phyloP scores from a whole-genome alignment of 2,329 filamentous ascomycete species.

The Aureobasidium zeae region DNA sequence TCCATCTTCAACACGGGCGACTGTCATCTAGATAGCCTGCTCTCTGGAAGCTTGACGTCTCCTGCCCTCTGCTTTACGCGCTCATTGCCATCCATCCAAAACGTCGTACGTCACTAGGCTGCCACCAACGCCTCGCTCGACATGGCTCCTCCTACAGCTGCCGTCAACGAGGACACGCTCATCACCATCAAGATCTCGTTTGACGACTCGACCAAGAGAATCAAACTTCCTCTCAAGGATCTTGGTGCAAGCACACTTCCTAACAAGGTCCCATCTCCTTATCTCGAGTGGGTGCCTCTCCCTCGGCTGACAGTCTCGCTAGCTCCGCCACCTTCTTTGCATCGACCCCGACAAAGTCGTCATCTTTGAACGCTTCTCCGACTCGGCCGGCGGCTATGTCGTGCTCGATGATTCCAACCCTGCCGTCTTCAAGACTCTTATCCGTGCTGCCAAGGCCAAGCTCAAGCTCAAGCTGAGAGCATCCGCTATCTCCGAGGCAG shows the following conservation, averaged over 20 bases:
- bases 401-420: constrained; percentile 67
- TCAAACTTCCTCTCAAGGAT: constrained; percentile 84
- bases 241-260: constrained; percentile 66
- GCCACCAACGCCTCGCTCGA: constrained; percentile 11
- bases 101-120: constrained; percentile 12
- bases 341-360: constrained; percentile 54
- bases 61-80: too few relatives aligned
- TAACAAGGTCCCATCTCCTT: constrained; percentile 54
- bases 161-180: constrained; percentile 56
- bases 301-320: constrained; percentile 17
- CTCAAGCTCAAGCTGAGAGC: constrained; percentile 79
- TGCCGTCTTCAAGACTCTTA: constrained; percentile 90
- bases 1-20: neutral
- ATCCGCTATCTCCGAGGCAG: constrained; percentile 23
- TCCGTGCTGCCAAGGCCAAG: constrained; percentile 94
- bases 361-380: constrained; percentile 86
- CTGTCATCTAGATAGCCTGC: neutral
- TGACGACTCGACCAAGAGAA: constrained; percentile 65
- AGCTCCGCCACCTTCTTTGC: constrained; percentile 62
- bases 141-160: constrained; percentile 35
- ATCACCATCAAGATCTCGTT: constrained; percentile 81
- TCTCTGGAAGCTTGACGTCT: neutral
- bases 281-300: neutral
- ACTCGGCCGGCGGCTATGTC: constrained; percentile 76
- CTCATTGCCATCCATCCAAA: constrained; percentile 10